Percentiles rank a stretch among this genome's conserved stretches.
These are phyloP conservation scores for Corniculantispora saksenae DNA, from an alignment of 2,329 filamentous ascomycete genomes.

Conservation along the genomic window DNA sequence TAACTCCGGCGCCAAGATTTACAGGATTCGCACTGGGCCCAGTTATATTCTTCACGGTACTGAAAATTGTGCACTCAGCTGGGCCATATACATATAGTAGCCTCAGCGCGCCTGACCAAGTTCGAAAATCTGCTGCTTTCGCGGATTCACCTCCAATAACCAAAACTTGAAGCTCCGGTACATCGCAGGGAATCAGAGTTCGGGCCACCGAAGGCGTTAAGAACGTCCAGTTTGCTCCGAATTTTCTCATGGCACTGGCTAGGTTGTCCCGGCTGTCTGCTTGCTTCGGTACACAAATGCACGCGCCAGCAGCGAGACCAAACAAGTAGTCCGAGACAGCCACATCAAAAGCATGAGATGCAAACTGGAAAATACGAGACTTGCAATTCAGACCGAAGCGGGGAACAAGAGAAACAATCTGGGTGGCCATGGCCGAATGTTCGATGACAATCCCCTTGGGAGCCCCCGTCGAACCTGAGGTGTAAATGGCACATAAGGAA, in stretches of 20 bases:
- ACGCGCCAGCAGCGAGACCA: background rate
- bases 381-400: background rate
- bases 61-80: background rate
- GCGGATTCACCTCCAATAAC: background rate
- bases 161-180: background rate
- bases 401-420: background rate
- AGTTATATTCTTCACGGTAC: background rate
- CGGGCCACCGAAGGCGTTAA: background rate
- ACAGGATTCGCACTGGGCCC: background rate
- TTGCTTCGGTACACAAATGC: background rate
- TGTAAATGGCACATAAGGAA: background rate
- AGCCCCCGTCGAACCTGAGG: constrained; percentile 3
- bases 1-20: background rate
- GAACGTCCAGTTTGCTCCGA: background rate
- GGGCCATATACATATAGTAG: constrained; percentile 2
- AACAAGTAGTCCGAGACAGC: constrained; percentile 3
- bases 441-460: constrained; percentile 4
- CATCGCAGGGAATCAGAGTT: background rate
- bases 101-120: background rate
- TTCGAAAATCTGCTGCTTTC: background rate
- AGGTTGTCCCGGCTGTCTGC: background rate
- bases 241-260: background rate
- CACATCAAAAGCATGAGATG: constrained; percentile 1
- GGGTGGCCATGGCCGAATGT: background rate
- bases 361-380: constrained; percentile 7